Conservation (phyloP, 805 yeast genomes). For the Yamadazyma scolyti region DNA sequence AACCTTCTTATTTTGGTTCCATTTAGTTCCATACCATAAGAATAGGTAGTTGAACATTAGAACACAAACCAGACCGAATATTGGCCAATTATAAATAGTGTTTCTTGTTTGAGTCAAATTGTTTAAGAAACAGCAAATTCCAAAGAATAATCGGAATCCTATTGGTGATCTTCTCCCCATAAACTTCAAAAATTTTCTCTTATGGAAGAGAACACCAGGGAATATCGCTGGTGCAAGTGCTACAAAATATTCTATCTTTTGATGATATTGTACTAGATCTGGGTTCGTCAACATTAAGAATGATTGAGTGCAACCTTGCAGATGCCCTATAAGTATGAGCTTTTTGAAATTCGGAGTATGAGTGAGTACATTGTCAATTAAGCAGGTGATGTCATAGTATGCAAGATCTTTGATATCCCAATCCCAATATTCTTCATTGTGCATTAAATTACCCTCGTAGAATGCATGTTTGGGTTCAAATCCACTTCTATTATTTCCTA, state of each 20-base stretch:
- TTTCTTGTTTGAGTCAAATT: conserved; percentile 60
- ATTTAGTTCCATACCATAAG: conserved; percentile 79
- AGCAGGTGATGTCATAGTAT: conserved; percentile 66
- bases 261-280: conserved; percentile 33
- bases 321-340: conserved; percentile 72
- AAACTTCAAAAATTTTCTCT: conserved; percentile 56
- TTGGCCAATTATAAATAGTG: conserved; percentile 27
- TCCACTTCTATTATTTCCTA: conserved; percentile 89
- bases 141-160: conserved; percentile 56
- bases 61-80: conserved; percentile 67
- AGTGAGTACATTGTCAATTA: conserved; percentile 57
- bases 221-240: conserved; percentile 90
- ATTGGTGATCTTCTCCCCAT: conserved; percentile 50
- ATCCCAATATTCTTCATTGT: conserved; percentile 69
- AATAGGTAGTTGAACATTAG: conserved; percentile 83
- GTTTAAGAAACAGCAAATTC: conserved; percentile 75
- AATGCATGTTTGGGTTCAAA: conserved; percentile 62
- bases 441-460: conserved; percentile 31
- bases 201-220: conserved; percentile 73
- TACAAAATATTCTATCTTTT: conserved; percentile 61
- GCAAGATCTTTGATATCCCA: conserved; percentile 93
- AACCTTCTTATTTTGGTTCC: conserved; percentile 57
- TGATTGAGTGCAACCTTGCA: conserved; percentile 91
- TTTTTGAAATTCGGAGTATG: conserved; percentile 39
- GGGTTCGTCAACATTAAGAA: conserved; percentile 59